Evolutionary conservation across 345 rosid genomes (phyloP), one percentile per base, ranked within the genome.

Genomic region (Populus alba): DNA sequence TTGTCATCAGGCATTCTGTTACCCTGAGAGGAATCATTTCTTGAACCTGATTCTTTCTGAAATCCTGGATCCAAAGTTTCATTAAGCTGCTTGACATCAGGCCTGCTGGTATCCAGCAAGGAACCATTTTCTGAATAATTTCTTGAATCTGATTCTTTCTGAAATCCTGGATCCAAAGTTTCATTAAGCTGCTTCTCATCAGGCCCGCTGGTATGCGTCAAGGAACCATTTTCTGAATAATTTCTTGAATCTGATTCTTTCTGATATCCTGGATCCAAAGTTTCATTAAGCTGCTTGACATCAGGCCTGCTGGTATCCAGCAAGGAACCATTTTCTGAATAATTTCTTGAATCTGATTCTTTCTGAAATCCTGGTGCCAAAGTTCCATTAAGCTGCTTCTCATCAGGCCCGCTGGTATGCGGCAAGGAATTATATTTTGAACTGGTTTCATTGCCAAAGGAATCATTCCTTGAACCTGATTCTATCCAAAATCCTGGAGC

Each of bases 341-440:
- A 20, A 23, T 69, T 69, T 69, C 72, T 41, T 69, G 72, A 69
- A 25, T 20, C 31, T 69, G 72, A 13, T 69, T 69, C 72, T 41
- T 41, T 23, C 9, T 0, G 16, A 41, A 12, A n/a, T 49, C 8
- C 62, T 12, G 41, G 17, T 15, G 31, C 13, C 6, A 0, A 47
- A 17, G 25, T 25, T 15, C 62, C 39, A 10, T 71, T 45, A 7
- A 71, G 37, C 37, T 43, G 61, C 51, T 45, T 45, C 18, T 45
- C 31, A 5, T 29, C 6, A 27, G n/a, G 12, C 39, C 9, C 22
- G 69, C 41, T 66, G 39, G 69, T 17, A 31, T 2, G 22, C 69
- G 9, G 39, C 69, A 66, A 47, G 37, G 74, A 45, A 17, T 43
- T 17, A 4, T 71, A 16, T 27, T 6, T 70, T 39, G 57, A 43